Evolutionary conservation across 805 yeast species (phyloP), one percentile per base, ranked within the genome.

Genomic region (Teunomyces panamensis): DNA sequence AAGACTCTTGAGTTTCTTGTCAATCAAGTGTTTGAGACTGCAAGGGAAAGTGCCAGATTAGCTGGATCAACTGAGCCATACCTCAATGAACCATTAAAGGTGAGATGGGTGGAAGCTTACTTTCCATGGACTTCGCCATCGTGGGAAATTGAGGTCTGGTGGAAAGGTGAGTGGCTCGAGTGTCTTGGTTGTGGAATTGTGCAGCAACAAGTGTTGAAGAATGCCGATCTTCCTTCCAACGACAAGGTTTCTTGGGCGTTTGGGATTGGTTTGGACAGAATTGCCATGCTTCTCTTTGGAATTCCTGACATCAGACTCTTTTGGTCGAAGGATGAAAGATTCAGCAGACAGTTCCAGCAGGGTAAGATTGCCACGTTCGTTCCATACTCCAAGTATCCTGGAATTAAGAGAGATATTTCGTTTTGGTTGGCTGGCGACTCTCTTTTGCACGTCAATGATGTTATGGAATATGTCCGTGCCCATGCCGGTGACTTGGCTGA

Each of bases 51-150:
- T 1, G 87, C 89, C 5, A 71, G 75, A 48, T 56, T 72, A 16
- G 82, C 85, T 0, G 90, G 90, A 0, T 73, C 81, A 1, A 67
- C 73, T 1, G 77, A 73, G 30, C 81, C 78, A 4, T 85, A 83
- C 55, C 65, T 84, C 52, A 77, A 81, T 49, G 85, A 84, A 56
- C 96, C 96, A 5, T 74, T 94, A 51, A 84, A 80, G 60, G 87
- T 91, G 14, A 78, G 98, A 56, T 94, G 99, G 99, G 86, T 90
- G 30, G 95, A 89, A 59, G 96, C 94, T 0, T 89, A 84, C 59
- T 94, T 94, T 72, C 99, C 99, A 3, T 94, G 98, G 97, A 94
- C 99, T 2, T 83, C 96, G 1, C 99, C 99, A 3, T 87, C 96
- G 37, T 94, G 96, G 95, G 97, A 94, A 61, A 89, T 95, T 56